Conservation (phyloP, 768 basidiomycete genomes). For the Tylopilus sp. region DNA sequence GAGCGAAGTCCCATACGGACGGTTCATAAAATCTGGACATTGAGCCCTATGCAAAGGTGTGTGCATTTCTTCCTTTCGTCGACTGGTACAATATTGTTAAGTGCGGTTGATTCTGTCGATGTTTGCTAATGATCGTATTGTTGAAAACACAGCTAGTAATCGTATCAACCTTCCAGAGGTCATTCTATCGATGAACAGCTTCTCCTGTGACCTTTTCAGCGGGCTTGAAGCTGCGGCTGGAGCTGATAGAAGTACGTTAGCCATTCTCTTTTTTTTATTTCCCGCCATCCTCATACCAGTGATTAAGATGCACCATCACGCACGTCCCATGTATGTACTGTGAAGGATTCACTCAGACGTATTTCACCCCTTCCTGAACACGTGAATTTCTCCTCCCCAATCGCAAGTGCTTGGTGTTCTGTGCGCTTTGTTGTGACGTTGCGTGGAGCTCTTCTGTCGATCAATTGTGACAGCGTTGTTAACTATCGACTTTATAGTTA, state of each 20-base stretch:
- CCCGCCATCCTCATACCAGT: background rate
- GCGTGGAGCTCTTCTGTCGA: too few species aligned
- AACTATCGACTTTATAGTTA: too few species aligned
- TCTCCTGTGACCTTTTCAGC: background rate
- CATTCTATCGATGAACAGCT: background rate
- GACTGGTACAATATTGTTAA: background rate
- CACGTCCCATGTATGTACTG: background rate
- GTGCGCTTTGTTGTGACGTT: too few species aligned
- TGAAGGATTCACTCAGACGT: background rate
- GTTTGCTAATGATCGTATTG: background rate
- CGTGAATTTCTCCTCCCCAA: too few species aligned
- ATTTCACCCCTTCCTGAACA: background rate
- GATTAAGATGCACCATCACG: background rate
- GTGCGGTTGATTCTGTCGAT: background rate
- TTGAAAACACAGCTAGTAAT: background rate
- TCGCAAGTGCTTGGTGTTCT: too few species aligned
- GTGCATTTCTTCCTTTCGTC: background rate
- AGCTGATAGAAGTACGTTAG: background rate
- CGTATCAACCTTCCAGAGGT: background rate
- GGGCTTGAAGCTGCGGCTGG: constrained; percentile 1
- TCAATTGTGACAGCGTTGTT: too few species aligned
- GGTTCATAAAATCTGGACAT: constrained; percentile 1
- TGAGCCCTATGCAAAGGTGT: background rate
- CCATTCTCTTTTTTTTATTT: background rate
- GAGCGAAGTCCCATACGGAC: too few species aligned